Base-by-base conservation (phyloP, 257 asterid genomes). In the Osmanthus fragrans region DNA sequence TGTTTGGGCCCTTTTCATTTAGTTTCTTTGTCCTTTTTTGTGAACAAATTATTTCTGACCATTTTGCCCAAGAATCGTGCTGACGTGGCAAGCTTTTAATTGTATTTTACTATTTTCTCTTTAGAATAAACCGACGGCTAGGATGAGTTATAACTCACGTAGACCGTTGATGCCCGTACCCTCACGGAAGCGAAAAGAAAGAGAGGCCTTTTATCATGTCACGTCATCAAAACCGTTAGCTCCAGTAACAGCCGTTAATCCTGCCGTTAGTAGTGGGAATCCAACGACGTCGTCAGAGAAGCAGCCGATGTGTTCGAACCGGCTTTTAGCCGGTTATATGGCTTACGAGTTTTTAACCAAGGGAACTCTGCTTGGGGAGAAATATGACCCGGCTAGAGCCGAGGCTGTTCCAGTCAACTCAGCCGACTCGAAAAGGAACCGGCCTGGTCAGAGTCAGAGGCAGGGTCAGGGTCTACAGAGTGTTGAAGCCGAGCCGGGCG, bases 241-340 rank as follows among this genome's bases (percentile, higher is more conserved):
- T 68, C 76, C 71, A 12, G 70, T 64, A 45, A 75, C 86, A 82
- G 70, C 89, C 78, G 90, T 82, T 77, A 80, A 25, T 39, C 80
- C 81, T 11, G 80, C 78, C 77, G 82, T 85, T 73, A 80, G 86
- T 65, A 54, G 73, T 66, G 9, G 74, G 12, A 76, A 21, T 8
- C 54, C 76, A 4, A 40, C 76, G 79, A 74, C 79, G 87, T 74
- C 90, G 85, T 82, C 70, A 0, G 84, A 67, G 69, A 73, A 37
- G 70, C 84, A 51, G 36, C 72, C 80, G 47, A 19, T 60, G 42
- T n/a, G 83, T 0, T 79, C 84, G 0, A 92, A 89, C 54, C 86
- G 90, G 88, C 87, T 92, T 29, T 39, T 92, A 73, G 97, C 94
- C 45, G 97, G 96, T 12, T 87, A 89, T 80, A 79, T 92, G 92